Percentiles rank a stretch among this genome's conserved stretches.
Evolutionary conservation across 2,329 filamentous ascomycete genomes (phyloP).

Genomic region (Coniochaeta hoffmannii): DNA sequence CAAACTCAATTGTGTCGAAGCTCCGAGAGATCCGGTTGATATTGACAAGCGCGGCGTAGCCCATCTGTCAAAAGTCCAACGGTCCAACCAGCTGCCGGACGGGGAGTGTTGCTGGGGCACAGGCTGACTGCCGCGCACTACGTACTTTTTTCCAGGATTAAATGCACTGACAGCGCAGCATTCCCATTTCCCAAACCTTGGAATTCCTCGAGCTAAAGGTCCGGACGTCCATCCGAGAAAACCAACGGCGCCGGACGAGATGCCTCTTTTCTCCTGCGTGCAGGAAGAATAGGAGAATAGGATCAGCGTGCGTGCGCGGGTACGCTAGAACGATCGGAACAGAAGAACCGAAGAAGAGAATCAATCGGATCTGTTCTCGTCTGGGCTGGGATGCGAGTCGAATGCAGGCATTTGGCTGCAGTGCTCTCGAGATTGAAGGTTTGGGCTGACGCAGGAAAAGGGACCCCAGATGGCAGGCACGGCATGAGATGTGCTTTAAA

Average conservation of each 20-base stretch:
- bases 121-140: background rate
- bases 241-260: background rate
- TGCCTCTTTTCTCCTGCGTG: background rate
- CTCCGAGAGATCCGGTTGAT: background rate
- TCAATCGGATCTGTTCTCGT: background rate
- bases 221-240: background rate
- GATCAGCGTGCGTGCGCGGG: background rate
- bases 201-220: background rate
- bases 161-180: background rate
- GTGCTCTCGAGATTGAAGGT: background rate
- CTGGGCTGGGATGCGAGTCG: background rate
- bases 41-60: background rate
- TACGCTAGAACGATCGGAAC: background rate
- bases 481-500: slow-evolving; percentile 1
- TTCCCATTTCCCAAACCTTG: background rate
- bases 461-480: background rate
- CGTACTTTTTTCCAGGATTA: background rate
- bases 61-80: background rate
- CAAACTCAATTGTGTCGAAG: background rate
- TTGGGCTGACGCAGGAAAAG: background rate
- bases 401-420: background rate
- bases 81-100: background rate
- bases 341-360: background rate
- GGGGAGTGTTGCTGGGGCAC: background rate
- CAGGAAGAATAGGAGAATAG: background rate